phyloP scores from a whole-genome alignment of 2,329 filamentous ascomycete species.

The Xylaria sp. region DNA sequence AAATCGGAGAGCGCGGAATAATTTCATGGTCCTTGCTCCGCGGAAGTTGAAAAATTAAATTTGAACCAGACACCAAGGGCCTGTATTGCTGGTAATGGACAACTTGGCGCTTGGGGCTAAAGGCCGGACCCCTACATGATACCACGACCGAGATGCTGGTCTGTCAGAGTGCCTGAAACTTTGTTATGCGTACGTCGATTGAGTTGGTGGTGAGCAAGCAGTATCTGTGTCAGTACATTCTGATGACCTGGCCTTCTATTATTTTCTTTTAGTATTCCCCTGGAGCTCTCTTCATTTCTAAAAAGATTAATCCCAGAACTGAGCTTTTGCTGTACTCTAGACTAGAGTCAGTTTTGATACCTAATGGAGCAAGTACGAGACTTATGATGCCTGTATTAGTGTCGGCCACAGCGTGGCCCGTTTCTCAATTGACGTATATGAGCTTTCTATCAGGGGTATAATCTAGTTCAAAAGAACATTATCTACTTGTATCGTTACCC shows the following conservation, averaged over 20 bases:
- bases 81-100: conserved; percentile 30
- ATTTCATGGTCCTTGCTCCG: conserved; percentile 30
- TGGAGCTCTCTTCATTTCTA: conserved; percentile 44
- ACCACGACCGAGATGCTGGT: conserved; percentile 31
- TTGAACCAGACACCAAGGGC: conserved; percentile 34
- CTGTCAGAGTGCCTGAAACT: conserved; percentile 34
- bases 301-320: conserved; percentile 48
- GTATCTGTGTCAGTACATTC: conserved; percentile 42
- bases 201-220: conserved; percentile 47
- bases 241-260: conserved; percentile 48
- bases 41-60: conserved; percentile 23
- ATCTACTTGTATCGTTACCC: conserved; percentile 13
- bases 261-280: conserved; percentile 54
- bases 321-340: conserved; percentile 39
- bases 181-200: conserved; percentile 45
- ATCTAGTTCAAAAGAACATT: conserved; percentile 13
- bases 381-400: conserved; percentile 32
- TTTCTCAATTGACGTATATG: background rate
- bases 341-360: conserved; percentile 48
- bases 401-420: background rate
- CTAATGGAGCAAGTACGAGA: conserved; percentile 45
- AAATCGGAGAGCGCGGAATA: conserved; percentile 22
- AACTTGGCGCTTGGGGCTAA: conserved; percentile 28
- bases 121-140: conserved; percentile 35
- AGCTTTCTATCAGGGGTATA: conserved; percentile 27